phyloP scores from a whole-genome alignment of 1,284 basidiomycete species.

The Porogramme epimiltina region DNA sequence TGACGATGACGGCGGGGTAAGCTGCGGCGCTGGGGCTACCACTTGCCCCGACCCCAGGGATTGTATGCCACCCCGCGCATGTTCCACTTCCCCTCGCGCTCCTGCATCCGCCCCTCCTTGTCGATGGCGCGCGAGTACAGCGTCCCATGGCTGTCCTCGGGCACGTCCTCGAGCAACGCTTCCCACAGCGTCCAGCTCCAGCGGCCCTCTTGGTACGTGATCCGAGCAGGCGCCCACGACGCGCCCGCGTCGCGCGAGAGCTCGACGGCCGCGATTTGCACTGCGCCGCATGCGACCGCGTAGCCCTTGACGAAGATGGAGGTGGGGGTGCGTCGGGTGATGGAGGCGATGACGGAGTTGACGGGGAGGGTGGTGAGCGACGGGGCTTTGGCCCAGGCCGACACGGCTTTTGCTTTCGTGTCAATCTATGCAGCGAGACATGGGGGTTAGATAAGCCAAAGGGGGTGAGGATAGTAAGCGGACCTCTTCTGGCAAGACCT shows the following conservation, averaged over 20 bases:
- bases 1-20: no score
- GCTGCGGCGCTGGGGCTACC: no score
- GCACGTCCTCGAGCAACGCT: slow-evolving; percentile 35
- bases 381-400: slow-evolving; percentile 49
- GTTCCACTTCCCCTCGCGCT: slow-evolving; percentile 54
- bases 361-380: slow-evolving; percentile 62
- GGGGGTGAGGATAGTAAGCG: background rate
- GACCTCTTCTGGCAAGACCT: slow-evolving; percentile 60
- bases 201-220: slow-evolving; percentile 61
- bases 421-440: slow-evolving; percentile 16
- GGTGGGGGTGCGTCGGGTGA: slow-evolving; percentile 26
- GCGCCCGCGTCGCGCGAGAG: slow-evolving; percentile 53
- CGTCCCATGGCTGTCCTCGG: slow-evolving; percentile 10
- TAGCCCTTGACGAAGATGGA: slow-evolving; percentile 56
- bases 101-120: slow-evolving; percentile 44
- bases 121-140: slow-evolving; percentile 47
- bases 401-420: slow-evolving; percentile 40
- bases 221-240: slow-evolving; percentile 51
- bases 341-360: slow-evolving; percentile 59
- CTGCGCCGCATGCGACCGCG: slow-evolving; percentile 50
- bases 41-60: slow-evolving; percentile 27
- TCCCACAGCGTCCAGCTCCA: slow-evolving; percentile 79
- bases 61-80: slow-evolving; percentile 57
- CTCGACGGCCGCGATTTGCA: slow-evolving; percentile 51
- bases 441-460: background rate